Conservation (phyloP, 176 grass and related monocot genomes). For the Carex myosuroides region DNA sequence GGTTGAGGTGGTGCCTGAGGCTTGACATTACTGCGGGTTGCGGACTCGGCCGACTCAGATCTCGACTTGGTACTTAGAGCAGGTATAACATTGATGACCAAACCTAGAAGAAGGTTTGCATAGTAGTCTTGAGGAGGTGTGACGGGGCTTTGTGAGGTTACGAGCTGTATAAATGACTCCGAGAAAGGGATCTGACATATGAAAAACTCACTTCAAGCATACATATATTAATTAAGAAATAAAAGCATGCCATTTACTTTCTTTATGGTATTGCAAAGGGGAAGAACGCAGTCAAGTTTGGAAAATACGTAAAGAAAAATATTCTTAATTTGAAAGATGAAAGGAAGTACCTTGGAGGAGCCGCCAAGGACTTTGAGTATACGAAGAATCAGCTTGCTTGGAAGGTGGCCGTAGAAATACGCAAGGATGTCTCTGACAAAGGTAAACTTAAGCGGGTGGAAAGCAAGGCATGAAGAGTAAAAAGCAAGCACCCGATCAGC, state of each 20-base stretch:
- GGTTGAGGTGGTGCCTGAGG: constrained; percentile 47
- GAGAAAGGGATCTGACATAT: constrained; percentile 79
- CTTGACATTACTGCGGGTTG: constrained; percentile 40
- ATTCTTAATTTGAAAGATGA: neutral
- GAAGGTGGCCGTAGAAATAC: constrained; percentile 91
- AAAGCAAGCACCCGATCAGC: constrained; percentile 80
- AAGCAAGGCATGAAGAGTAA: constrained; percentile 72
- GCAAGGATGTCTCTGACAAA: constrained; percentile 98
- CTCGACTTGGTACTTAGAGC: constrained; percentile 82
- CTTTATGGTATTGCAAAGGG: neutral
- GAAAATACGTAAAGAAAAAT: neutral
- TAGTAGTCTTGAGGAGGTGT: constrained; percentile 95
- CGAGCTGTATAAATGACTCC: constrained; percentile 61
- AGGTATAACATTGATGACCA: constrained; percentile 97
- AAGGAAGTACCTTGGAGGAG: constrained; percentile 66
- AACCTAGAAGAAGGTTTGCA: constrained; percentile 78
- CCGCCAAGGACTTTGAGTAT: constrained; percentile 74
- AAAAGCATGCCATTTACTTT: neutral
- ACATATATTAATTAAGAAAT: neutral
- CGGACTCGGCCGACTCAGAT: constrained; percentile 49
- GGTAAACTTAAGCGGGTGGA: constrained; percentile 91
- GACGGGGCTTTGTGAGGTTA: constrained; percentile 46
- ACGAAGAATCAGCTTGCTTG: constrained; percentile 74
- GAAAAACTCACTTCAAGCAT: neutral
- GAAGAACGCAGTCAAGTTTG: neutral